Base-by-base conservation (phyloP, 2,329 filamentous ascomycete species). In the Penicillium sp. region DNA sequence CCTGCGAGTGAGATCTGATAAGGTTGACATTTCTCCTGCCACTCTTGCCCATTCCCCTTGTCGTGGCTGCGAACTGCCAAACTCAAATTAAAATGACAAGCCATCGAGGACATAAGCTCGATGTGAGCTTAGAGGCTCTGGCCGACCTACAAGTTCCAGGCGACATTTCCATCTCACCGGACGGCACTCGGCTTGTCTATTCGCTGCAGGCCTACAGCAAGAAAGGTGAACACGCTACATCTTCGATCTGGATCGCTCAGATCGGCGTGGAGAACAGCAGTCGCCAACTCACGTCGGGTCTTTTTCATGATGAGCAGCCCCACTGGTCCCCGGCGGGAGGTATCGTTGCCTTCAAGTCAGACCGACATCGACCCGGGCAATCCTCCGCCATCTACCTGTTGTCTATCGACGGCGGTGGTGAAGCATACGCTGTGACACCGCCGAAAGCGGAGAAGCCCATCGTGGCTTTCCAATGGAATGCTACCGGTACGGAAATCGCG, bases 301-400 rank as follows among this genome's bases (percentile, higher is more conserved):
- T 48, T 28, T 53, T 50, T 34, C 50, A 47, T 40, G 48, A 53
- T 28, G 39, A 53, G 24, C 45, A 36, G 27, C 48, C 53, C 26
- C 13, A 42, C 36, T 56, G 50, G 54, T 45, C 43, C n/a, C 54
- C 54, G 11, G 52, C 55, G 24, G 47, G 49, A 27, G 47, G 39
- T 6, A 27, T 47, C 27, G 37, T 56, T 11, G 54, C 47, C 7
- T 55, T 52, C 45, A 33, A 47, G 13, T 53, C 50, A 18, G 50
- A 53, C 28, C 50, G 50, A n/a, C 48, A 41, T 18, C 41, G 13
- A 29, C 45, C 48, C 9, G 48, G 48, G 34, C 12, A 32, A n/a
- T 46, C 43, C 35, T 53, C 41, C 13, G 36, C 36, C 11, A 38
- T 38, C 9, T 38, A 38, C 26, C 26, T 38, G 13, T 38, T 38